Conservation (phyloP, 306 rosid species). For the Luffa acutangula region DNA sequence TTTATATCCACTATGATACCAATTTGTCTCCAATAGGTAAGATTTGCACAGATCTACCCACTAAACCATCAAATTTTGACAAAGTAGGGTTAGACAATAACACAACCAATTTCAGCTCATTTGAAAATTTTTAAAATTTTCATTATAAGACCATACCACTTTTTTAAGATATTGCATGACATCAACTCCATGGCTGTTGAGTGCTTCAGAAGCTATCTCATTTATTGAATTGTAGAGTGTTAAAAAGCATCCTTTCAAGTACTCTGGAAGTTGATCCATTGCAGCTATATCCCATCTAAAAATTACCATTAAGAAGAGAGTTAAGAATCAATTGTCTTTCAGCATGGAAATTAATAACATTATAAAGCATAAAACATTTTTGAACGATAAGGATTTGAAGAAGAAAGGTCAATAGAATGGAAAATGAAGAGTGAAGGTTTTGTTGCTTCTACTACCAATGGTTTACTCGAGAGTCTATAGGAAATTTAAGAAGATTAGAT, state of each 20-base stretch:
- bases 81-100: background rate
- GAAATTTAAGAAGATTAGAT: no score
- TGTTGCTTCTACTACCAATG: no score
- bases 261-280: background rate
- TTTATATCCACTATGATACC: background rate
- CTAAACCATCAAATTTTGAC: background rate
- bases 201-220: background rate
- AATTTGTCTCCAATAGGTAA: background rate
- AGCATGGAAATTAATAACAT: background rate
- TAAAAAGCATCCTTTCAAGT: constrained; percentile 14
- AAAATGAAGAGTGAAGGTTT: no score
- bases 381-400: no score
- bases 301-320: background rate
- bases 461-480: no score
- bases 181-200: background rate
- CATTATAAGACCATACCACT: background rate
- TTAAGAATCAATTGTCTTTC: background rate
- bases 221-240: background rate
- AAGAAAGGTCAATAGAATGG: no score
- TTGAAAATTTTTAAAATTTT: background rate
- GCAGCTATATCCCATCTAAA: constrained; percentile 11
- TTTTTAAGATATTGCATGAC: background rate
- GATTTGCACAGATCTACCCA: constrained; percentile 2
- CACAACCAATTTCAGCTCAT: background rate
- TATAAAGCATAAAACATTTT: no score